Base-by-base conservation (phyloP, 139 green algal genomes). In the Haematococcus lacustris region DNA sequence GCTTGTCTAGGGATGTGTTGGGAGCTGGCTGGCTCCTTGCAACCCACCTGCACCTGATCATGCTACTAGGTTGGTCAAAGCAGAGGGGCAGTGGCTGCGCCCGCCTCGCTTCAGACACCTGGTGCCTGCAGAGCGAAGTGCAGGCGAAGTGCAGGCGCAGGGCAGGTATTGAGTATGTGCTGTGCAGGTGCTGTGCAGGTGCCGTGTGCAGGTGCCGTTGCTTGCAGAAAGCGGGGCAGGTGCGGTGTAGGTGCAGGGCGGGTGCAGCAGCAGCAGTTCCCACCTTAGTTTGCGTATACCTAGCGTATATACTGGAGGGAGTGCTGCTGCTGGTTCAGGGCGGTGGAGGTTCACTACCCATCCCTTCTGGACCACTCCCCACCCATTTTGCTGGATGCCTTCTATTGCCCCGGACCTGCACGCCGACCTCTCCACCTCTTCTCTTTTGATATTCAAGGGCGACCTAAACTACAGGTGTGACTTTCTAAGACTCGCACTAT, bases 381-480 rank as follows among this genome's bases (percentile, higher is more conserved):
- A 60, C 23, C 79, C 79, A 0, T 86, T 80, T 62, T 80, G 71
- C 64, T 84, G 77, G 79, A 88, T 88, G 83, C 21, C 41, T 1
- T 21, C 34, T 30, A 26, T 73, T 25, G 71, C 76, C 3, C 79
- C 82, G 32, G 82, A 82, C 3, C 76, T 88, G 30, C 69, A 85
- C 72, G 26, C 5, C 39, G 39, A 78, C 3, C 74, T 88, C 61
- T 32, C 47, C 1, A 3, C 7, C 7, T 74, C 62, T 72, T 65
- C 33, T n/a, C 68, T 84, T 33, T 28, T 85, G n/a, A 51, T 88
- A 0, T 78, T 85, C 74, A 88, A 88, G 61, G 83, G 83, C 2
- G 83, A 88, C 47, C 77, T 88, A 3, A 85, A 88, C 73, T 88
- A 88, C 75, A 66, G 75, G 61, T 76, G 61, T 17, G 60, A 32